Evolutionary conservation across 768 basidiomycete species (phyloP).

Genomic region (Lentinula raphanica): DNA sequence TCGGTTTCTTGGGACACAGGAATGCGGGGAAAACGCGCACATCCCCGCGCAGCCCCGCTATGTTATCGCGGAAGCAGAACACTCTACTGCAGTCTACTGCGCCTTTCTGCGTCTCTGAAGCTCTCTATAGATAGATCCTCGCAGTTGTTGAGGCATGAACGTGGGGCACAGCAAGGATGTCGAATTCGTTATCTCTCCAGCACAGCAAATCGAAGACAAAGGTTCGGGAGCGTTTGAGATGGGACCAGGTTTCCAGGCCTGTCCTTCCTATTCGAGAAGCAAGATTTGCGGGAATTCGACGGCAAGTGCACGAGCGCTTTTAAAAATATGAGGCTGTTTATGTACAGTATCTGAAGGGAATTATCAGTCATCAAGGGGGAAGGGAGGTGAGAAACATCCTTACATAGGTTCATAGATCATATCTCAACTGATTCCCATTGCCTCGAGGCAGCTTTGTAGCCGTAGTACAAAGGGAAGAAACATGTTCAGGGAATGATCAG

Average conservation of each 20-base stretch:
- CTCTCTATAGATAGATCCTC: no score
- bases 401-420: neutral
- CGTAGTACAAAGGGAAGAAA: neutral
- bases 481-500: neutral
- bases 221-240: neutral
- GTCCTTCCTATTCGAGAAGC: neutral
- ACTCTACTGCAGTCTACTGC: no score
- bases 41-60: neutral
- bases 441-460: constrained; percentile 2
- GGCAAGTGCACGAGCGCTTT: neutral
- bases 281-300: neutral
- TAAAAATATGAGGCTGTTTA: neutral
- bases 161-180: neutral
- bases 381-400: constrained; percentile 1
- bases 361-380: constrained; percentile 1
- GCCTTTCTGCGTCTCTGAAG: no score
- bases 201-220: neutral
- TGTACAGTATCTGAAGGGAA: neutral
- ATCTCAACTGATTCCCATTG: neutral
- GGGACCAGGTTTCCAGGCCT: neutral
- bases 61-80: no score
- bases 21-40: neutral
- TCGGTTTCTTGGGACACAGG: no score
- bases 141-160: no score
- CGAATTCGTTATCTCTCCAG: neutral